Base-by-base conservation (phyloP, 495 filamentous ascomycete genomes). In the Trichoderma erinaceum region DNA sequence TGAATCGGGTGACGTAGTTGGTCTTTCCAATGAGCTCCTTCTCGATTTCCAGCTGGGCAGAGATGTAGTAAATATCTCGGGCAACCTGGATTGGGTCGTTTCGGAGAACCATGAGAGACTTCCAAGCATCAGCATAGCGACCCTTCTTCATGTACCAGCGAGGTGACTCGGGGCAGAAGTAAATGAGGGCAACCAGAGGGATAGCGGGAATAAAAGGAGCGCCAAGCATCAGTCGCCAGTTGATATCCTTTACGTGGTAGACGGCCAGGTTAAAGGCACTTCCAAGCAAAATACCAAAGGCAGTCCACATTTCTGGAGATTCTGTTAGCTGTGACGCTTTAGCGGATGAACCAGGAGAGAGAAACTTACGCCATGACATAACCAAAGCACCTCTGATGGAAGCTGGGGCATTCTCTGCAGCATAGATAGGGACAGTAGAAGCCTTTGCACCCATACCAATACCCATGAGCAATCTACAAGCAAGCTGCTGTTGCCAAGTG, bases 181-280 rank as follows among this genome's bases (percentile, higher is more conserved):
- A 92, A 69, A 92, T 85, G 35, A 88, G 84, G 25, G 85, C 32
- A 2, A 88, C 25, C 3, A 92, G 78, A 4, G 89, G 89, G 0
- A 93, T 80, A 4, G 90, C 88, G 1, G 90, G 90, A 71, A 94
- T 86, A 71, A 90, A 91, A 7, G 92, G 89, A 35, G 90, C 91
- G 5, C 89, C 90, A 16, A 96, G 73, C 80, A 93, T 90, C 50
- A 94, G 80, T 44, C 92, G 82, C 92, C 92, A 94, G 66, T 89
- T 80, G 68, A 89, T 84, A 13, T 70, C 66, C 11, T 82, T 83
- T 12, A 81, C 76, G 69, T 80, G 70, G 67, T 71, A 79, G 25
- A 94, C 86, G 1, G 85, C 86, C 29, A 96, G 78, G 70, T 94
- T 93, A 46, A 90, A 85, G 64, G 82, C 85, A 1, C 83, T 87